Percentiles rank a stretch among this genome's conserved stretches.
phyloP scores from a whole-genome alignment of 306 rosid species.

The Lagenaria siceraria region DNA sequence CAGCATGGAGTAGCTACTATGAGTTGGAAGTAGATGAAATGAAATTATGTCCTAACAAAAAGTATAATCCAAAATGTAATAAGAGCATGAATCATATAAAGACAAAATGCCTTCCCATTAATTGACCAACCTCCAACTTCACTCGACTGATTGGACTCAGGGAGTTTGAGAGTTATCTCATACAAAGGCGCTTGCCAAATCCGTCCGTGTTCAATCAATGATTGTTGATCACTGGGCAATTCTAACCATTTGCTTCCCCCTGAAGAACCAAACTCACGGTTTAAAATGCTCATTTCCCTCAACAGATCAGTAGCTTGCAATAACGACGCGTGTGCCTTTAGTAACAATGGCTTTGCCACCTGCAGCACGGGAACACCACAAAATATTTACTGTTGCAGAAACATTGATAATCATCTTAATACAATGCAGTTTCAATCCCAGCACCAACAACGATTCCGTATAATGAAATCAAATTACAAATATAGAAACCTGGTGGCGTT shows the following conservation, averaged over 20 bases:
- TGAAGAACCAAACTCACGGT: conserved; percentile 20
- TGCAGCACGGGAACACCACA: conserved; percentile 11
- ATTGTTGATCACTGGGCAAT: conserved; percentile 17
- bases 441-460: no score
- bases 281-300: conserved; percentile 32
- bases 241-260: conserved; percentile 3
- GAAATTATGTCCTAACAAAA: neutral
- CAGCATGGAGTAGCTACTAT: no score
- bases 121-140: conserved; percentile 33
- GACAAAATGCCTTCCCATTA: neutral
- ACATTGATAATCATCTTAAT: neutral
- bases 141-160: neutral
- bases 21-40: no score
- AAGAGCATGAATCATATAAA: neutral
- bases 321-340: conserved; percentile 55
- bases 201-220: conserved; percentile 40
- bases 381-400: neutral
- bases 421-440: neutral
- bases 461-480: neutral
- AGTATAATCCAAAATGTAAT: neutral
- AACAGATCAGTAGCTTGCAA: conserved; percentile 34
- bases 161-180: conserved; percentile 44
- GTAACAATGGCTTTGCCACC: conserved; percentile 57
- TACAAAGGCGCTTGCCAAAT: conserved; percentile 43
- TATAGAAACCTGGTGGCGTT: conserved; percentile 55